Percentiles rank a stretch among this genome's conserved stretches.
phyloP scores from a whole-genome alignment of 2,329 filamentous ascomycete species.

The Cordyceps fumosorosea region DNA sequence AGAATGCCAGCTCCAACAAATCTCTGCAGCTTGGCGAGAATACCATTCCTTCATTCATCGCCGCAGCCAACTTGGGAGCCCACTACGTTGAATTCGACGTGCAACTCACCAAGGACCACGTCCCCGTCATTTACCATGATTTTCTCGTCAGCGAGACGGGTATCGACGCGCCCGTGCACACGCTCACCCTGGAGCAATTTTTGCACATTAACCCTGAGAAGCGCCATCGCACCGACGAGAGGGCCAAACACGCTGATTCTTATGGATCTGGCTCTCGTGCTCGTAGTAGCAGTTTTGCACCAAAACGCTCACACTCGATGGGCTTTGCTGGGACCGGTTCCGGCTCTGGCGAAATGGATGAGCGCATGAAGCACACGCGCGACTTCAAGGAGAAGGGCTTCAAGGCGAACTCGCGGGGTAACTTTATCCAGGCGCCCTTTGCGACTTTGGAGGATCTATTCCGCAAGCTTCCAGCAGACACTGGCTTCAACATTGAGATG shows the following conservation, averaged over 20 bases:
- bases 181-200: slow-evolving; percentile 90
- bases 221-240: slow-evolving; percentile 23
- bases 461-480: slow-evolving; percentile 68
- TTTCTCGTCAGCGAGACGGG: slow-evolving; percentile 97
- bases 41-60: slow-evolving; percentile 91
- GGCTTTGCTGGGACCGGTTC: slow-evolving; percentile 39
- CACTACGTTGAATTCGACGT: slow-evolving; percentile 77
- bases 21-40: slow-evolving; percentile 95
- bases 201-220: slow-evolving; percentile 71
- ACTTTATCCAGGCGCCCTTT: slow-evolving; percentile 93
- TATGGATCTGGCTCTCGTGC: slow-evolving; percentile 16
- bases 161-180: slow-evolving; percentile 93
- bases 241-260: slow-evolving; percentile 17
- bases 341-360: slow-evolving; percentile 43
- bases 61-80: slow-evolving; percentile 85
- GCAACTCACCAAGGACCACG: slow-evolving; percentile 96
- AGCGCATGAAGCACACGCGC: slow-evolving; percentile 94
- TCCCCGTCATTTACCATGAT: slow-evolving; percentile 97
- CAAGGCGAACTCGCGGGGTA: slow-evolving; percentile 90
- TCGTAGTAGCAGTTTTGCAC: slow-evolving; percentile 33
- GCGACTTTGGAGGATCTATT: slow-evolving; percentile 94
- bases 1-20: slow-evolving; percentile 76
- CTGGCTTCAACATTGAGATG: slow-evolving; percentile 98
- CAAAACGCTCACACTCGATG: slow-evolving; percentile 49
- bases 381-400: slow-evolving; percentile 93